Percentiles rank a stretch among this genome's conserved stretches.
Evolutionary conservation across 345 rosid genomes (phyloP).

Genomic region (Pugionium dolabratum): DNA sequence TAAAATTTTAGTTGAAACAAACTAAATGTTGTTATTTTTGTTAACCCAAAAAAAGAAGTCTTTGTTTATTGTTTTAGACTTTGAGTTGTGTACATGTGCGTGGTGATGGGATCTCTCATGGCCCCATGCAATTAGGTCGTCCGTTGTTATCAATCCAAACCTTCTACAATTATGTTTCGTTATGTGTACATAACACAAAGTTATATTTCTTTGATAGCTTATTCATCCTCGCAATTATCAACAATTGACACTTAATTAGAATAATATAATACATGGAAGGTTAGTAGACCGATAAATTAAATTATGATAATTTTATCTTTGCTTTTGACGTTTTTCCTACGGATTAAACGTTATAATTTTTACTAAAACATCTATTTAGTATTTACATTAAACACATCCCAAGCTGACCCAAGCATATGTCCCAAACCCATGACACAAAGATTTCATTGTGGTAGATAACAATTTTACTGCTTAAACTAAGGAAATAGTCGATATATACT

Average conservation of each 20-base stretch:
- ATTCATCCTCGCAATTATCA: background rate
- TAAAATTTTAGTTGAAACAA: background rate
- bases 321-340: background rate
- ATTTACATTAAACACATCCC: too few species aligned
- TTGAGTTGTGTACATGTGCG: slow-evolving; percentile 23
- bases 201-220: background rate
- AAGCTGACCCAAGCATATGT: too few species aligned
- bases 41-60: background rate
- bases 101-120: slow-evolving; percentile 23
- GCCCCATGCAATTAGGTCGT: slow-evolving; percentile 33
- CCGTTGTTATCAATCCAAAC: slow-evolving; percentile 29
- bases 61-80: background rate
- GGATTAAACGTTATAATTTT: too few species aligned
- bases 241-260: background rate
- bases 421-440: too few species aligned
- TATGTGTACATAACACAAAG: background rate
- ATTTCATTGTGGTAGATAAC: too few species aligned
- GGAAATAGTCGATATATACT: too few species aligned
- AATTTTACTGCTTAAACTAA: too few species aligned
- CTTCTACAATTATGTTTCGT: slow-evolving; percentile 19
- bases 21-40: background rate
- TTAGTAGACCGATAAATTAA: background rate
- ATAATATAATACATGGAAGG: background rate
- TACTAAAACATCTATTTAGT: too few species aligned
- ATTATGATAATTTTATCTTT: background rate